Percentiles rank a stretch among this genome's conserved stretches.
Evolutionary conservation across 306 rosid species (phyloP).

Genomic region (Cucumis melo): DNA sequence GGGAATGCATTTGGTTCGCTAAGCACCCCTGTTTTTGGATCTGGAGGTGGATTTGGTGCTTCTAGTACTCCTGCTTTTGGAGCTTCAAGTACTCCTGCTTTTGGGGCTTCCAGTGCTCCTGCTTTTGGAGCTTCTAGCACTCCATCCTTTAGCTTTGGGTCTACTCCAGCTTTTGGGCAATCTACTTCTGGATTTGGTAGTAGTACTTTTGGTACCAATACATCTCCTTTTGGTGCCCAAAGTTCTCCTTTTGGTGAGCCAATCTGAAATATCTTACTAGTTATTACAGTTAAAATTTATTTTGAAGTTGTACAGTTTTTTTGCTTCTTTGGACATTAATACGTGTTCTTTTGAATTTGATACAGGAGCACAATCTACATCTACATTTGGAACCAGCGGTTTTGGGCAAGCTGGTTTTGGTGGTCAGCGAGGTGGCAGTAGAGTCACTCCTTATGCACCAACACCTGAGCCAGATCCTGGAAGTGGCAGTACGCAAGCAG

Average conservation of each 20-base stretch:
- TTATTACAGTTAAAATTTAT: background rate
- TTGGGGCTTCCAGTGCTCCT: slow-evolving; percentile 52
- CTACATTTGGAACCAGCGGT: slow-evolving; percentile 48
- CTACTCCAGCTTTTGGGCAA: slow-evolving; percentile 60
- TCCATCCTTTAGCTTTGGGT: slow-evolving; percentile 55
- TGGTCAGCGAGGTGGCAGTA: slow-evolving; percentile 75
- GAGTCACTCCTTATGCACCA: slow-evolving; percentile 53
- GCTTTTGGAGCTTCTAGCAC: slow-evolving; percentile 67
- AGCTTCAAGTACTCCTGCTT: slow-evolving; percentile 30
- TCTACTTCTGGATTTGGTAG: slow-evolving; percentile 64
- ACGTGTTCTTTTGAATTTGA: background rate
- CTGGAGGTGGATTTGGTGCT: slow-evolving; percentile 64
- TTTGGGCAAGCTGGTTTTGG: slow-evolving; percentile 66
- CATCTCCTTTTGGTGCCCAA: slow-evolving; percentile 68
- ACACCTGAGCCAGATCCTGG: slow-evolving; percentile 57
- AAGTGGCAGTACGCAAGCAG: slow-evolving; percentile 35
- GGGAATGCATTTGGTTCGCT: slow-evolving; percentile 48
- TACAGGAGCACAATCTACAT: slow-evolving; percentile 59
- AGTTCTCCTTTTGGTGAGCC: slow-evolving; percentile 64
- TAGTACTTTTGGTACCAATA: slow-evolving; percentile 45
- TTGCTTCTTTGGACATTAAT: background rate
- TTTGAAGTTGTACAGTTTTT: background rate
- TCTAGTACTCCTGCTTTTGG: slow-evolving; percentile 50
- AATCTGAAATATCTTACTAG: background rate
- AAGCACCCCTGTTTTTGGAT: slow-evolving; percentile 51